Conservation (phyloP, 441 rosid species). For the Adansonia madagascariensis region DNA sequence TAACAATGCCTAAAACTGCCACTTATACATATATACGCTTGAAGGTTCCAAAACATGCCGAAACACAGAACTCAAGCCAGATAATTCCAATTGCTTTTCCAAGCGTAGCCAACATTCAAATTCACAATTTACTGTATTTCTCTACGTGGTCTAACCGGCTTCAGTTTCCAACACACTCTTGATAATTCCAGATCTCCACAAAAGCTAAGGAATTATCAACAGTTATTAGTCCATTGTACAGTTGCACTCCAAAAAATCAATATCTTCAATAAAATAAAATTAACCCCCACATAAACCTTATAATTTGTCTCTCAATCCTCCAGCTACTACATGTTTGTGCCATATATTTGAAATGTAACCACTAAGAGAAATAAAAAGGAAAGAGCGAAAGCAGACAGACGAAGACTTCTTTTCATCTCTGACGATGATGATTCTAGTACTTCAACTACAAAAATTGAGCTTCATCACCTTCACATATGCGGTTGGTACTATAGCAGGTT, state of each 20-base stretch:
- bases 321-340: conserved; percentile 11
- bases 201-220: background rate
- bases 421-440: background rate
- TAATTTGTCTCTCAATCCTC: conserved; percentile 13
- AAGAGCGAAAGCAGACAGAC: conserved; percentile 4
- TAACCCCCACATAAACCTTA: conserved; percentile 1
- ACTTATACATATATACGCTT: too few species aligned
- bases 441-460: conserved; percentile 66
- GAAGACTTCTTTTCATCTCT: background rate
- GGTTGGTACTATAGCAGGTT: conserved; percentile 73
- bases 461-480: conserved; percentile 90
- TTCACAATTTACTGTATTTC: too few species aligned
- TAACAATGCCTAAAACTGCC: too few species aligned
- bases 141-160: too few species aligned
- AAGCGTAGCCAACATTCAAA: too few species aligned
- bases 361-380: background rate
- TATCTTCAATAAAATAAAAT: background rate
- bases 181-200: too few species aligned
- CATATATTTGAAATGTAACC: background rate
- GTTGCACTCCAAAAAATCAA: background rate
- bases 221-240: background rate
- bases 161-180: too few species aligned
- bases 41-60: too few species aligned
- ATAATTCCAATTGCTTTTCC: too few species aligned
- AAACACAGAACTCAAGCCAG: too few species aligned